Conservation (phyloP, 768 basidiomycete genomes). For the Tricholoma terreum region DNA sequence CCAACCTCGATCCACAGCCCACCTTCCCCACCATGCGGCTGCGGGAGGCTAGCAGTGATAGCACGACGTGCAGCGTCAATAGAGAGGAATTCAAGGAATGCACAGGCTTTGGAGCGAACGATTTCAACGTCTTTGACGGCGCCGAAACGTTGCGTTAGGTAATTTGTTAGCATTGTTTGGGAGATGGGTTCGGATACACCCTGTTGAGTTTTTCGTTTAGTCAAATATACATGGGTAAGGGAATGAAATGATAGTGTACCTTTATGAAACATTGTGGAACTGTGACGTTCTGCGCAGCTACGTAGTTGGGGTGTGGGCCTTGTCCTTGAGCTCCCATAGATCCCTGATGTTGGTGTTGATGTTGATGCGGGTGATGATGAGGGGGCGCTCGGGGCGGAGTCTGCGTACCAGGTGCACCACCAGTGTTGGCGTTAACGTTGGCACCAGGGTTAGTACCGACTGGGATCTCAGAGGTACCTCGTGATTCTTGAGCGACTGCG, state of each 20-base stretch:
- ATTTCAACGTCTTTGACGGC: conserved; percentile 86
- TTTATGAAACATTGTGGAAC: conserved; percentile 92
- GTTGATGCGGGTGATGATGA: conserved; percentile 16
- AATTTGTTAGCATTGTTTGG: conserved; percentile 43
- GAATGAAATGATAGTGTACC: conserved; percentile 37
- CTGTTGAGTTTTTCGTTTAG: conserved; percentile 31
- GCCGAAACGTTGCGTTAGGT: conserved; percentile 67
- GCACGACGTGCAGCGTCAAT: conserved; percentile 84
- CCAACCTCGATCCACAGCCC: conserved; percentile 77
- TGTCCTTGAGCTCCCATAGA: conserved; percentile 20
- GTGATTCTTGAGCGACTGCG: conserved; percentile 72
- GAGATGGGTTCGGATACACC: conserved; percentile 70
- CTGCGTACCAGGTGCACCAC: conserved; percentile 34
- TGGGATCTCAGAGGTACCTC: conserved; percentile 67
- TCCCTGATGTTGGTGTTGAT: conserved; percentile 38
- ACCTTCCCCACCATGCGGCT: conserved; percentile 78
- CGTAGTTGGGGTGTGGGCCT: conserved; percentile 40
- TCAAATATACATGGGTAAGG: neutral
- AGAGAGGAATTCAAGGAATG: conserved; percentile 84
- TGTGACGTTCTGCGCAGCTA: conserved; percentile 60
- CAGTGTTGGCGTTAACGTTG: conserved; percentile 33
- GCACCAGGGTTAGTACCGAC: conserved; percentile 9
- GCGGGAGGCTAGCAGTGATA: conserved; percentile 68
- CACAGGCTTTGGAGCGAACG: conserved; percentile 84
- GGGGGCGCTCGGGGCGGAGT: conserved; percentile 23